These are phyloP conservation scores for Thielaviopsis musarum DNA, from an alignment of 2,329 filamentous ascomycete species.

Conservation along the genomic window DNA sequence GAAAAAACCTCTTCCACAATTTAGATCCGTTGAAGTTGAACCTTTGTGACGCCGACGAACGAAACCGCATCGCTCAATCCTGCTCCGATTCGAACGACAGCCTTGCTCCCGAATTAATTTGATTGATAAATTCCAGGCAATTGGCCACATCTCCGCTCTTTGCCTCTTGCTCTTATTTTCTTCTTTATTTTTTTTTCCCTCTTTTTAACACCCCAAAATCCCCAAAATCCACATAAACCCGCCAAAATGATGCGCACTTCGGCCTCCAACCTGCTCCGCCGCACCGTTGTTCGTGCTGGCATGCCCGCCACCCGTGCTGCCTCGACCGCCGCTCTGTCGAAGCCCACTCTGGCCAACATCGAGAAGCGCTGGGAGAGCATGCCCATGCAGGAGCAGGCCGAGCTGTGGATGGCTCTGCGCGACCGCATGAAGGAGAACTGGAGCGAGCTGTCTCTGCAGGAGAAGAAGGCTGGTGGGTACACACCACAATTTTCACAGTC, in stretches of 20 bases:
- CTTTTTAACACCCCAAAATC: neutral
- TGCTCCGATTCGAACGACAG: neutral
- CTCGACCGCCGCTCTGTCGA: slow-evolving; percentile 85
- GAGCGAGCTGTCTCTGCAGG: slow-evolving; percentile 83
- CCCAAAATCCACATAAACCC: slow-evolving; percentile 9
- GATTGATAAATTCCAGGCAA: neutral
- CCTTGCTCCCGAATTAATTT: neutral
- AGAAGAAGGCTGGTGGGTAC: slow-evolving; percentile 96
- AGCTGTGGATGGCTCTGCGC: slow-evolving; percentile 95
- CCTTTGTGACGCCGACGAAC: slow-evolving; percentile 3
- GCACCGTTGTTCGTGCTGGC: slow-evolving; percentile 28
- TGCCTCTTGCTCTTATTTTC: neutral
- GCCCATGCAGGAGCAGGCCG: slow-evolving; percentile 97
- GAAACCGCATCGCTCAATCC: neutral
- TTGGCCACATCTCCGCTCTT: slow-evolving; percentile 9
- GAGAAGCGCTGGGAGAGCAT: slow-evolving; percentile 99
- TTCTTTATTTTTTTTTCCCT: slow-evolving; percentile 2
- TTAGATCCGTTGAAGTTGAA: slow-evolving; percentile 1
- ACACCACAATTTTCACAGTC: slow-evolving; percentile 1
- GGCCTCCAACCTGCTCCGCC: slow-evolving; percentile 32
- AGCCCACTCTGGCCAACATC: slow-evolving; percentile 92
- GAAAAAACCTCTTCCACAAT: slow-evolving; percentile 5
- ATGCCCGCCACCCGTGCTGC: slow-evolving; percentile 34
- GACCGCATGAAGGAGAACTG: slow-evolving; percentile 98
- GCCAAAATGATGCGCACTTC: slow-evolving; percentile 37